Percentiles rank a stretch among this genome's conserved stretches.
Evolutionary conservation across 2,329 filamentous ascomycete genomes (phyloP).

Genomic region (Scedosporium aurantiacum): DNA sequence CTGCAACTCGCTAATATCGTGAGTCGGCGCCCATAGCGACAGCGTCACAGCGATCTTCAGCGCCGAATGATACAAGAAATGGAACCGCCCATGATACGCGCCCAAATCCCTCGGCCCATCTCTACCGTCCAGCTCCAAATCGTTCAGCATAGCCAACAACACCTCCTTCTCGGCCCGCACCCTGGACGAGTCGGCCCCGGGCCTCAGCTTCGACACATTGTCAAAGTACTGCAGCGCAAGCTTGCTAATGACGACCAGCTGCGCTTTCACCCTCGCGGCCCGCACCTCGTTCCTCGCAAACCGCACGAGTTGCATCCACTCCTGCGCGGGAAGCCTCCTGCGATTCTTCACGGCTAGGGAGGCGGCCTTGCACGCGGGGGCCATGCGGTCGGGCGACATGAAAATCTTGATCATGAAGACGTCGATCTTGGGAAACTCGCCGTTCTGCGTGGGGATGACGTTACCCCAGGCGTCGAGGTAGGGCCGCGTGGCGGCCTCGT

Average conservation of each 20-base stretch:
- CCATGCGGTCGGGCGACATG: conserved; percentile 3
- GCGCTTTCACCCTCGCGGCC: background rate
- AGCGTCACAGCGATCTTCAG: background rate
- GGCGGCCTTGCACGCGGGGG: background rate
- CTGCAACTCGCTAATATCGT: background rate
- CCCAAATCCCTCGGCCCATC: background rate
- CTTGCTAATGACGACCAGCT: background rate
- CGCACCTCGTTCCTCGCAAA: background rate
- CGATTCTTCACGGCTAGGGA: background rate
- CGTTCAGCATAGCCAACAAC: conserved; percentile 1
- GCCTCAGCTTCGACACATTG: background rate
- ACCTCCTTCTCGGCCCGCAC: background rate
- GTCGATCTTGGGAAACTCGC: conserved; percentile 26
- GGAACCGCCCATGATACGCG: conserved; percentile 4
- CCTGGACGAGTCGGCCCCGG: background rate
- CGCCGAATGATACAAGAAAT: background rate
- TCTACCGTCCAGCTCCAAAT: background rate
- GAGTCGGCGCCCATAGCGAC: background rate
- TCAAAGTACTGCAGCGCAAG: conserved; percentile 3
- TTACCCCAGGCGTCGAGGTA: conserved; percentile 14
- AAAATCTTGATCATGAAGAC: conserved; percentile 31
- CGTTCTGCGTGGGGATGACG: conserved; percentile 21
- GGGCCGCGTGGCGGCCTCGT: conserved; percentile 27
- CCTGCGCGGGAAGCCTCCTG: background rate
- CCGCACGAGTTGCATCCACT: background rate